Evolutionary conservation across 768 basidiomycete genomes (phyloP), one percentile per base, ranked within the genome.

Genomic region (Naganishia antarctica): DNA sequence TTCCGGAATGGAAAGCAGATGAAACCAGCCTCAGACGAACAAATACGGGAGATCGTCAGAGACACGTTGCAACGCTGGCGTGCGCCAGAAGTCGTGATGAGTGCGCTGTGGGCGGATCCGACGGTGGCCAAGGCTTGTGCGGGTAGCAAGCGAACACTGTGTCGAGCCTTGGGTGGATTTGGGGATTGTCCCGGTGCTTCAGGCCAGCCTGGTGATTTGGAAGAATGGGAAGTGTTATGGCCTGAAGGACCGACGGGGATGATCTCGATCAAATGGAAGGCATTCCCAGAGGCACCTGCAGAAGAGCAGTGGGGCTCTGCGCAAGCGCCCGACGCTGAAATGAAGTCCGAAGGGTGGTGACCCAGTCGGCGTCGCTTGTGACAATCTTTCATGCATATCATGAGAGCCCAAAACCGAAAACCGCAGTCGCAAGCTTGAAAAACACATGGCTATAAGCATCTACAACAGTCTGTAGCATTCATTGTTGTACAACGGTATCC

Each of bases 61-160:
- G 65, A 68, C 5, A 46, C 64, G 18, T 58, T 75, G 62, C 21
- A 51, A 28, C 31, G 41, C 4, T 77, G 76, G 78, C 49, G 67
- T 11, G 48, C 71, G 1, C 70, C 67, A 4, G 51, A 70, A 45
- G 71, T 77, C 18, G 66, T 61, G 25, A 9, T 78, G 45, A 48
- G 51, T 8, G 74, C 75, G 46, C 34, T 78, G 21, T 77, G 76
- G 76, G 67, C 67, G 0, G 61, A 66, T 23, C 59, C 51, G 25
- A 68, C 69, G 31, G 58, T 77, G 7, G 58, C 68, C 2, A 58
- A 21, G 1, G 73, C 66, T 28, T 73, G 72, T 60, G 69, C 49
- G 12, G 76, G 76, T 13, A 71, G 69, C 28, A 74, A 72, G 65
- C 41, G 76, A 40, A 70, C 66, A 16, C 58, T 77, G 2, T 71